A percentile compares a stretch with the other conserved stretches of the same genome.
These are phyloP conservation scores for Sclerotinia sclerotiorum DNA, from an alignment of 2,329 filamentous ascomycete genomes.

Conservation along the genomic window DNA sequence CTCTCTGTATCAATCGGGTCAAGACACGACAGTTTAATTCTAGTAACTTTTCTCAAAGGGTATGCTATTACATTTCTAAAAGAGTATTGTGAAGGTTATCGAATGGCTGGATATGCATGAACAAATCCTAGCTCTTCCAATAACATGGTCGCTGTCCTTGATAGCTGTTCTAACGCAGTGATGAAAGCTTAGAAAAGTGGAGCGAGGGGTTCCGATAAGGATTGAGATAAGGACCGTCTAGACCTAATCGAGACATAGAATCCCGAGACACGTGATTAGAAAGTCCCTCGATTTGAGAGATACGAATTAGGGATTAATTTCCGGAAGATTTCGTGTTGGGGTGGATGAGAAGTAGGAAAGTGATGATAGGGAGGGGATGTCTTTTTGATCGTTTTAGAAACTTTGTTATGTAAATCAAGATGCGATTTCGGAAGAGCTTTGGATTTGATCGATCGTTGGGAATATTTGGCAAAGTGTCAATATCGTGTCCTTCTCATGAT, in stretches of 20 bases:
- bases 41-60: background rate
- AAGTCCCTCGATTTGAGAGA: background rate
- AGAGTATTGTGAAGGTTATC: background rate
- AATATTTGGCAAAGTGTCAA: background rate
- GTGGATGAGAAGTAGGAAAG: background rate
- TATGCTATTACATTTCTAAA: conserved; percentile 19
- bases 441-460: background rate
- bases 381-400: background rate
- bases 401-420: background rate
- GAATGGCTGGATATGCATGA: background rate
- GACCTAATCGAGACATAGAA: conserved; percentile 5
- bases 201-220: conserved; percentile 1
- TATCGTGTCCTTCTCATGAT: background rate
- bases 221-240: conserved; percentile 3
- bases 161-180: background rate
- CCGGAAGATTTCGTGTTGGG: background rate
- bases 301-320: conserved; percentile 19
- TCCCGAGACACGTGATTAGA: background rate
- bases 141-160: background rate
- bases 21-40: conserved; percentile 20
- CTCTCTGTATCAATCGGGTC: conserved; percentile 38
- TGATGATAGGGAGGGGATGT: background rate
- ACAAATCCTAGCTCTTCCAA: background rate
- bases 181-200: conserved; percentile 7
- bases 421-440: background rate